Conservation (phyloP, 2,329 filamentous ascomycete species). For the Alternaria longipes region DNA sequence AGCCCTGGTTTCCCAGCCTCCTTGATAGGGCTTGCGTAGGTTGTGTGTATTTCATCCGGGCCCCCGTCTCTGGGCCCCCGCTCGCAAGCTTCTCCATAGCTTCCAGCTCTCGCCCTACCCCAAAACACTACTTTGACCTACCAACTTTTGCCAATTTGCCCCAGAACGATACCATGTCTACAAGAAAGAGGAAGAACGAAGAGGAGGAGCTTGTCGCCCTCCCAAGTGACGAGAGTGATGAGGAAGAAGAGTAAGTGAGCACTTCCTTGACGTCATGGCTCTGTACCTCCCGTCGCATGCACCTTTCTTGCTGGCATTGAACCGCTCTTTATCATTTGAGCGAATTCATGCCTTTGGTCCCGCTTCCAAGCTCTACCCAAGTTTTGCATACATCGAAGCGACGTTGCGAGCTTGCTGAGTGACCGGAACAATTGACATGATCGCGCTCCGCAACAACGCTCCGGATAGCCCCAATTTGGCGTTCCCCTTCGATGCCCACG, state of each 20-base stretch:
- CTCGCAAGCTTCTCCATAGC: slow-evolving; percentile 18
- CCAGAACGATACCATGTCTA: slow-evolving; percentile 46
- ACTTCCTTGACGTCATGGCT: slow-evolving; percentile 51
- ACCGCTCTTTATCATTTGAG: slow-evolving; percentile 25
- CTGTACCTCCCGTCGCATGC: slow-evolving; percentile 30
- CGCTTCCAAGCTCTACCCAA: slow-evolving; percentile 24
- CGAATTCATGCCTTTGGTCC: slow-evolving; percentile 21
- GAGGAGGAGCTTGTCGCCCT: slow-evolving; percentile 57
- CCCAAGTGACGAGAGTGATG: slow-evolving; percentile 54
- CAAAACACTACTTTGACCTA: slow-evolving; percentile 29
- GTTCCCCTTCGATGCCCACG: background rate
- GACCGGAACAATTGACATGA: background rate
- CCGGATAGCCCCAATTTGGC: background rate
- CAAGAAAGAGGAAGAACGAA: slow-evolving; percentile 57
- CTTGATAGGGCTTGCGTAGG: slow-evolving; percentile 32
- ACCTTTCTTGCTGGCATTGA: slow-evolving; percentile 27
- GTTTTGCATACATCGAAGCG: slow-evolving; percentile 19
- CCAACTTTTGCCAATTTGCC: slow-evolving; percentile 12
- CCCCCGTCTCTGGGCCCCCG: slow-evolving; percentile 29
- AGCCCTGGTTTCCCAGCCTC: slow-evolving; percentile 40
- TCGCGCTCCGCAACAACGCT: background rate
- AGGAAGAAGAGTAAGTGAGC: slow-evolving; percentile 56
- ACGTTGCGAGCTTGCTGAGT: slow-evolving; percentile 26
- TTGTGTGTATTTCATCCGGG: slow-evolving; percentile 39
- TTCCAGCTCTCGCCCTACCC: slow-evolving; percentile 13